Evolutionary conservation across 108 stramenopile species (phyloP), one percentile per base, ranked within the genome.

Genomic region (Nitzschia palea): DNA sequence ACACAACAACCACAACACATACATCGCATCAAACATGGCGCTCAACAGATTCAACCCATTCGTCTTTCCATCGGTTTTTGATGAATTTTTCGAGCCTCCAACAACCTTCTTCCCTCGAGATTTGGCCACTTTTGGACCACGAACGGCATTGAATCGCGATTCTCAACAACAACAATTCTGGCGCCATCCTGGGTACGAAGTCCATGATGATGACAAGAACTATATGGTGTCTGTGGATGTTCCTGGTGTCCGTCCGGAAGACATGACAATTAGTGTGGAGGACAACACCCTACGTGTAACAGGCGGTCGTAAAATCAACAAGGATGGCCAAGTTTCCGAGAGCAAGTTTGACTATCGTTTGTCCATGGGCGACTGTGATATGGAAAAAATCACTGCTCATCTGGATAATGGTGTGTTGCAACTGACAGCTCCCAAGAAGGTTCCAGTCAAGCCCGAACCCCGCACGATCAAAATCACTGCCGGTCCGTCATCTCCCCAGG

Each of bases 321-420:
- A 29, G 14, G 54, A n/a, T n/a, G 47, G 47, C 9, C 4, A 12
- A n/a, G 47, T n/a, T 4, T 48, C 47, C n/a, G 47, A 48, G n/a
- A 48, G 17, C 47, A 48, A 48, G 47, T 63, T 48, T 48, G 47
- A 48, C 47, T 48, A 48, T 20, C 47, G 47, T 20, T 48, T 48
- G 47, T 48, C 47, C 18, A 48, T 48, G 47, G 47, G 47, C 8
- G 47, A 48, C n/a, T 56, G 71, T 17, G 65, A 78, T 40, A 31
- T 71, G 42, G 70, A 66, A 23, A 71, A 71, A 43, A 31, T 78
- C 31, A 52, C 35, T 4, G 76, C 76, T 2, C 36, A 68, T 43
- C 53, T 78, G 5, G 70, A 52, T 30, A 55, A 71, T 44, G 76
- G 76, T 28, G 76, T 78, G 40, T 62, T 78, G 65, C 51, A 44